A percentile compares a stretch with the other conserved stretches of the same genome.
These are phyloP conservation scores for Brassica hybrid DNA, from an alignment of 441 rosid genomes.

Conservation along the genomic window DNA sequence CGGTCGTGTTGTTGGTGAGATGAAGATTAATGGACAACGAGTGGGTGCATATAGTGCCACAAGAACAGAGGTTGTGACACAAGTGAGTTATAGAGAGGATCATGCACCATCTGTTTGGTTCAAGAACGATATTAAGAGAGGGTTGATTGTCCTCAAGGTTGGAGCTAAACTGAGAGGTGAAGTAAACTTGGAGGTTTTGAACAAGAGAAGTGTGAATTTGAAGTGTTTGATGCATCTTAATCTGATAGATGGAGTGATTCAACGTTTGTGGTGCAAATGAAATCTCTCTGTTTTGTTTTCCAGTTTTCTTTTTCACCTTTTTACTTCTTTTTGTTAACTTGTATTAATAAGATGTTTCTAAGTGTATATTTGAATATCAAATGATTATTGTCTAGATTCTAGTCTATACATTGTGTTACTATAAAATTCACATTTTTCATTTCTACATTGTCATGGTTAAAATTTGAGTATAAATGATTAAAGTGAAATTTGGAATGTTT, in stretches of 20 bases:
- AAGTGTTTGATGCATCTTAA: constrained; percentile 52
- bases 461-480: neutral
- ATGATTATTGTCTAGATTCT: neutral
- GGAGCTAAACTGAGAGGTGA: constrained; percentile 50
- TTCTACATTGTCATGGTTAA: neutral
- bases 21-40: constrained; percentile 41
- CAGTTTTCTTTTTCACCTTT: no score
- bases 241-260: constrained; percentile 34
- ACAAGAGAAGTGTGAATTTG: constrained; percentile 48
- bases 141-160: constrained; percentile 50
- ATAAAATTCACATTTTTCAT: neutral
- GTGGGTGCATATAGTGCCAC: constrained; percentile 44
- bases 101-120: constrained; percentile 24
- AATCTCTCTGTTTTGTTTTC: neutral
- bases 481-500: neutral
- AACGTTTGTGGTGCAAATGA: constrained; percentile 46
- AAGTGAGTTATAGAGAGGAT: constrained; percentile 24
- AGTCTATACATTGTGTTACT: neutral
- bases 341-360: no score
- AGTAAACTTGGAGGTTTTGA: constrained; percentile 50
- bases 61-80: constrained; percentile 36
- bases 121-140: constrained; percentile 47
- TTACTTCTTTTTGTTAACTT: no score
- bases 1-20: constrained; percentile 47
- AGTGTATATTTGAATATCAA: neutral